Evolutionary conservation across 768 basidiomycete genomes (phyloP), one percentile per base, ranked within the genome.

Genomic region (Leucosporidium scottii): DNA sequence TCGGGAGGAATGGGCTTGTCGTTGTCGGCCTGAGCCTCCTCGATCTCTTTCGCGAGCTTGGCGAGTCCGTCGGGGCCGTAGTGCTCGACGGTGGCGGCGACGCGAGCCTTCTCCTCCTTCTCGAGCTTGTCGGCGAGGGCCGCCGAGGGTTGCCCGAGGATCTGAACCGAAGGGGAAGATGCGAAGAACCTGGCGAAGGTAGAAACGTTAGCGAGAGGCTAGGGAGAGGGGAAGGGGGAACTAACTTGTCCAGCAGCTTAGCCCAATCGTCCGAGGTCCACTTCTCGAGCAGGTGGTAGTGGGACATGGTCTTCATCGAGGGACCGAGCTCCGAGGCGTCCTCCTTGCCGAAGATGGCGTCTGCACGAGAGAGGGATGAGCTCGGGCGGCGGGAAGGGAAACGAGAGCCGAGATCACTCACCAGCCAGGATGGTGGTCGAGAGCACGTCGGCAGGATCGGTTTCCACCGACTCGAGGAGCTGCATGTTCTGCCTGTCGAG

Each of bases 131-230:
- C 87, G 0, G 88, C 89, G 34, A 98, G 83, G 20, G 79, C 80
- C 6, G 91, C 88, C 1, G 96, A 98, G 5, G 96, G 96, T 75
- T 86, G 90, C 28, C 93, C 94, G 39, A 86, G 78, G 58, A 97
- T 81, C n/a, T 90, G 85, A 55, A 90, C 81, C 27, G 85, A 84
- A 25, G 86, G 82, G 0, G 85, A 83, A 64, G 89, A 83, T 59
- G 93, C 80, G 71, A 87, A 89, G 78, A 90, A 93, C 74, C 93
- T 97, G 71, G 6, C 49, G 59, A 49, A 8, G 27, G 36, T 20
- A 57, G 58, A 58, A 61, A 28, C 44, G 44, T 44, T n/a, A 57
- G 48, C 12, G 36, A 62, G 5, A 5, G 27, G 34, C 25, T 10
- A 54, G 36, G 13, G 39, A 61, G 72, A 20, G 9, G 58, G 23